phyloP scores from a whole-genome alignment of 1,139 yeast genomes.

The Scheffersomyces illinoinensis region DNA sequence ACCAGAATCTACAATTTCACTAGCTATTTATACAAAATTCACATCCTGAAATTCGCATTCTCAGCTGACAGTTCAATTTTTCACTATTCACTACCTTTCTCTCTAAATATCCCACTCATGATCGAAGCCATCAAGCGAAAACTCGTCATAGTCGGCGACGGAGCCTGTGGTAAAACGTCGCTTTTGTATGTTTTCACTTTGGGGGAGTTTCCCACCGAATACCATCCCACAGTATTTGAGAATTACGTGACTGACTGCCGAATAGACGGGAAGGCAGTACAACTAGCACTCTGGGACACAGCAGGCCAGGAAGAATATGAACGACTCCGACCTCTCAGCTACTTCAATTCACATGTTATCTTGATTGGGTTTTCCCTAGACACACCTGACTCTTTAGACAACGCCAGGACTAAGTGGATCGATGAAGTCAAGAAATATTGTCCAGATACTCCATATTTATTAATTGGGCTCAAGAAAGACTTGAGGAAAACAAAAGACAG shows the following conservation, averaged over 20 bases:
- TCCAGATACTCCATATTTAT: constrained; percentile 62
- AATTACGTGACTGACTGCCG: constrained; percentile 92
- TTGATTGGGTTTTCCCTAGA: constrained; percentile 72
- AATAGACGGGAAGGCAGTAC: constrained; percentile 89
- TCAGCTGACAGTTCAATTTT: background rate
- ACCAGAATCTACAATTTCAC: background rate
- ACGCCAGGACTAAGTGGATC: constrained; percentile 73
- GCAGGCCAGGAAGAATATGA: constrained; percentile 96
- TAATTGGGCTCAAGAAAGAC: constrained; percentile 74
- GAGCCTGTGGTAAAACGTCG: constrained; percentile 94
- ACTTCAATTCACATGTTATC: constrained; percentile 73
- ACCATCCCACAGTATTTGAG: constrained; percentile 94
- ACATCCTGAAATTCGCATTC: too few relatives aligned
- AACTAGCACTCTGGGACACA: constrained; percentile 92
- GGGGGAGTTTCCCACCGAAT: constrained; percentile 82
- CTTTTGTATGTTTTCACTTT: constrained; percentile 85
- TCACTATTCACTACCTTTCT: background rate
- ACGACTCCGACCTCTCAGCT: constrained; percentile 77
- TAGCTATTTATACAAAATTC: background rate
- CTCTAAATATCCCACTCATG: constrained; percentile 3
- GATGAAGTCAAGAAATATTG: constrained; percentile 68
- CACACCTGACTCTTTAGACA: constrained; percentile 66
- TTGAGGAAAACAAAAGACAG: constrained; percentile 42
- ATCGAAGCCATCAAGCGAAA: constrained; percentile 59
- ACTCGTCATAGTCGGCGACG: constrained; percentile 91